Base-by-base conservation (phyloP, 2,329 filamentous ascomycete genomes). In the Monascus ruber region DNA sequence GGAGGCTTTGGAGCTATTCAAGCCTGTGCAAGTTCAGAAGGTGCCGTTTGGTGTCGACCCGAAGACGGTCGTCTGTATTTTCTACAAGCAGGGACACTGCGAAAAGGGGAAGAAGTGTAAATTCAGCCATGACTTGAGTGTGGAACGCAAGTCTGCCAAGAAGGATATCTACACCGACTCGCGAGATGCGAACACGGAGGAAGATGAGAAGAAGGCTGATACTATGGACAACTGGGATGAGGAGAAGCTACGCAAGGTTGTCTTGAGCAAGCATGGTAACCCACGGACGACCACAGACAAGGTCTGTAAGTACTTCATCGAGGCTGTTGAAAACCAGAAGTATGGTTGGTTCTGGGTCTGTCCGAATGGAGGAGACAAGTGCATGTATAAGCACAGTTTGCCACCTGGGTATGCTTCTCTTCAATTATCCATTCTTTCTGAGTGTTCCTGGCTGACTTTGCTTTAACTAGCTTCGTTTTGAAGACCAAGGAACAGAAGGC, bases 291-390 rank as follows among this genome's bases (percentile, higher is more conserved):
- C 84, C 4, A 98, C 91, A 35, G 91, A 98, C 60, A 98, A 96
- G 68, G 91, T 98, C 50, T 98, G 91, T 85, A 98, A 96, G 67
- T 94, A 71, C 72, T 98, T 98, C 62, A 91, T 96, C 60, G 81
- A 88, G 51, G 91, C 91, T 25, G 91, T 98, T 46, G 91, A 98
- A 67, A 91, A 98, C 59, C 85, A 87, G 55, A 98, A 96, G 66
- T 98, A 98, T 56, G 91, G 91, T 46, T 98, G 91, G 91, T 96
- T 98, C 68, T 98, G 91, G 91, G 74, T 79, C 43, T 98, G 91
- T 74, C 91, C 91, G 35, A 96, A 96, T 57, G 88, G 87, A 48
- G 89, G 85, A 47, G 83, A 98, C 60, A 85, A 94, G 66, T 98
- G 91, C 83, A 96, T 91, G 82, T 98, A 98, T 62, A 88, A 84